Conservation (phyloP, 2,329 filamentous ascomycete genomes). For the Trichoderma koningiopsis region DNA sequence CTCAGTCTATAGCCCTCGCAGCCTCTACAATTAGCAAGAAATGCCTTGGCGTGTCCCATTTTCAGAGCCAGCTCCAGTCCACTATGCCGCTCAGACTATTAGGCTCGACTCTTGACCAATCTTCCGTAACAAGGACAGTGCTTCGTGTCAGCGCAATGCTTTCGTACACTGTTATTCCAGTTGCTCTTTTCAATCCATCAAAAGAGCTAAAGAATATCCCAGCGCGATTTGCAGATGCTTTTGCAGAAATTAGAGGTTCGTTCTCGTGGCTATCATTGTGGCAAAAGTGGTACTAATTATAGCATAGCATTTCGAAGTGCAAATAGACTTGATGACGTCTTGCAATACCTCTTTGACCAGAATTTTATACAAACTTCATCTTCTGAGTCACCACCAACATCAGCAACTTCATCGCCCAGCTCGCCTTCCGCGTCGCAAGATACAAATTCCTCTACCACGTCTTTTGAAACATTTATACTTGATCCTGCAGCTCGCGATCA, state of each 20-base stretch:
- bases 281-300: neutral
- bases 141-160: conserved; percentile 34
- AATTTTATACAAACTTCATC: conserved; percentile 33
- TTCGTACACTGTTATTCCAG: conserved; percentile 31
- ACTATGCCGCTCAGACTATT: conserved; percentile 26
- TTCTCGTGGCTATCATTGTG: neutral
- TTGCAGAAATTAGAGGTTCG: conserved; percentile 28
- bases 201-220: conserved; percentile 26
- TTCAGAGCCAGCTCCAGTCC: conserved; percentile 25
- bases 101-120: conserved; percentile 33
- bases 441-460: conserved; percentile 24
- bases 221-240: conserved; percentile 25
- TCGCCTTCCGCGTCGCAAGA: conserved; percentile 28
- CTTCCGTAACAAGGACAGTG: conserved; percentile 31
- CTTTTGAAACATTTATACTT: conserved; percentile 32
- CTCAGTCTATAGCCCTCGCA: conserved; percentile 30
- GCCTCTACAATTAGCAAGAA: conserved; percentile 32
- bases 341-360: conserved; percentile 33
- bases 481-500: conserved; percentile 31
- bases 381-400: conserved; percentile 26
- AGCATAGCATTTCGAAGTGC: conserved; percentile 29
- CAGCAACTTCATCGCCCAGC: conserved; percentile 27
- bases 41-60: conserved; percentile 27
- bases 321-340: conserved; percentile 30
- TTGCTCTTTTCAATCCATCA: conserved; percentile 28